A percentile compares a stretch with the other conserved stretches of the same genome.
Evolutionary conservation across 495 filamentous ascomycete species (phyloP).

Genomic region (Mytilinidion resinicola): DNA sequence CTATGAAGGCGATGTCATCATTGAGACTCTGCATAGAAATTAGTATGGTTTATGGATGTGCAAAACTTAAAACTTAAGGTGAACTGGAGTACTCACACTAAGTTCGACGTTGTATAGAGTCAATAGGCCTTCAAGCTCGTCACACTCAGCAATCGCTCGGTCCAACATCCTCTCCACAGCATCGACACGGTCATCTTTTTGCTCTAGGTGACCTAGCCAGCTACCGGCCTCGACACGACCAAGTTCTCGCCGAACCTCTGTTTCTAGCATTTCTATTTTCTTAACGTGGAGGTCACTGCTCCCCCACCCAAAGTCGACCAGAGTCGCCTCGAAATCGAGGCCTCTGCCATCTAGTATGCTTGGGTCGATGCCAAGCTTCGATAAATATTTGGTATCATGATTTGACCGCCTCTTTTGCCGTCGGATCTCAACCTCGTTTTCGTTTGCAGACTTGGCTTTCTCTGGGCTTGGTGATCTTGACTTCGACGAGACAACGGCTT

Average conservation of each 20-base stretch:
- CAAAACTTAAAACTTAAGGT: not conserved
- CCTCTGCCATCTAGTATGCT: constrained; percentile 61
- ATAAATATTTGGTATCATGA: constrained; percentile 72
- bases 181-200: constrained; percentile 81
- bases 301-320: constrained; percentile 89
- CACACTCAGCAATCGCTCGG: constrained; percentile 82
- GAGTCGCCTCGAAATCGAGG: constrained; percentile 65
- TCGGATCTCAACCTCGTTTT: constrained; percentile 36
- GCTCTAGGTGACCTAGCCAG: constrained; percentile 82
- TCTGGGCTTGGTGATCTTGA: constrained; percentile 34
- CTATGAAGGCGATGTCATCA: constrained; percentile 93
- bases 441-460: constrained; percentile 35
- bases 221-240: constrained; percentile 85
- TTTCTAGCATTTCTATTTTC: constrained; percentile 75
- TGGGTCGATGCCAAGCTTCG: constrained; percentile 67
- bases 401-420: constrained; percentile 60
- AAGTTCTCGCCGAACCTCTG: constrained; percentile 78
- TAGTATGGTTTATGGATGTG: not conserved
- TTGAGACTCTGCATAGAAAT: constrained; percentile 64
- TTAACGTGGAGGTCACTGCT: constrained; percentile 62
- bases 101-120: constrained; percentile 93
- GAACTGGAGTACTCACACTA: constrained; percentile 55
- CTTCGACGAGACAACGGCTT: constrained; percentile 14
- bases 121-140: constrained; percentile 86
- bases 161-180: constrained; percentile 80